Percentiles rank a stretch among this genome's conserved stretches.
Evolutionary conservation across 768 basidiomycete species (phyloP).

Genomic region (Psilocybe sp.): DNA sequence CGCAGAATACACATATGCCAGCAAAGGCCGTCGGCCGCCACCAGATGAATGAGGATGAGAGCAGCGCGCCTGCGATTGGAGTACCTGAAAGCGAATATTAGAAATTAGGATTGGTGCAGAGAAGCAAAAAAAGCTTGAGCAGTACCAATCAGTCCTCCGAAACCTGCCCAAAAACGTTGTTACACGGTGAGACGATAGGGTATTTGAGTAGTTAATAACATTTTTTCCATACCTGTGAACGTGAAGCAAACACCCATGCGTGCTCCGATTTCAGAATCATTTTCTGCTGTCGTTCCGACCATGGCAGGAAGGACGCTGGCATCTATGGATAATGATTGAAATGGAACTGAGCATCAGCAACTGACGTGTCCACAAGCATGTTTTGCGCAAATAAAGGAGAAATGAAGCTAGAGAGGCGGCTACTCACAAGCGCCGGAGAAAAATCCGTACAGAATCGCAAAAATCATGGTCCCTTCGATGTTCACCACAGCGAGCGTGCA

Average conservation of each 20-base stretch:
- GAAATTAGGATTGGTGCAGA: background rate
- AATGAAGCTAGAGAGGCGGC: background rate
- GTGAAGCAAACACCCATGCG: conserved; percentile 51
- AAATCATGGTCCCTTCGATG: conserved; percentile 31
- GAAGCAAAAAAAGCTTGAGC: background rate
- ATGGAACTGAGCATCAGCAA: conserved; percentile 5
- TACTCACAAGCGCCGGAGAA: conserved; percentile 44
- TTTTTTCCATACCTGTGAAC: conserved; percentile 34
- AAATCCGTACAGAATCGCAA: conserved; percentile 44
- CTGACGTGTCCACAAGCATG: background rate
- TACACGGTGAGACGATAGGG: conserved; percentile 1
- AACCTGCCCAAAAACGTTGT: conserved; percentile 23
- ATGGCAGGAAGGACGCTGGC: conserved; percentile 41
- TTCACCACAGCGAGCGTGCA: conserved; percentile 38
- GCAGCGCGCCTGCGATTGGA: conserved; percentile 56
- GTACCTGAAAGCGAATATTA: conserved; percentile 33
- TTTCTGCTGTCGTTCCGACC: conserved; percentile 39
- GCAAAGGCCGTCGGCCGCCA: conserved; percentile 57
- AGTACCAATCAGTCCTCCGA: conserved; percentile 40
- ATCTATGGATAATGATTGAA: conserved; percentile 1
- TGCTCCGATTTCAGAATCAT: conserved; percentile 52
- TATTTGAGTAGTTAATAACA: background rate
- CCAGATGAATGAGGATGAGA: conserved; percentile 52
- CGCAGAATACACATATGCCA: conserved; percentile 35
- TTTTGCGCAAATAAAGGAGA: background rate